Conservation (phyloP, 129 eudicot genomes). For the Tanacetum coccineum region DNA sequence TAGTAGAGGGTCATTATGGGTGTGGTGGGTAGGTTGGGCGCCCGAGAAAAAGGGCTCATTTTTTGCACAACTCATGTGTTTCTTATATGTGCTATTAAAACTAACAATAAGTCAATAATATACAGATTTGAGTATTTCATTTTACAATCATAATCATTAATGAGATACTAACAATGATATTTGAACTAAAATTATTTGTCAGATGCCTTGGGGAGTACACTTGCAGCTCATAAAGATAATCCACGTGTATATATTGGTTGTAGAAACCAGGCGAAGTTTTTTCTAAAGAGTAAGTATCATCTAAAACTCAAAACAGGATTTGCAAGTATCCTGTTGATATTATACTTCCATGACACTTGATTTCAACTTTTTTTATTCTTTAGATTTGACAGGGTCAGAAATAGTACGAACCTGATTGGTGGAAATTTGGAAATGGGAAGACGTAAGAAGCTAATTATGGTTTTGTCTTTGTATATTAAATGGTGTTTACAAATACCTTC, state of each 20-base stretch:
- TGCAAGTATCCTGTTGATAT: background rate
- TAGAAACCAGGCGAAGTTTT: constrained; percentile 98
- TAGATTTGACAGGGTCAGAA: constrained; percentile 51
- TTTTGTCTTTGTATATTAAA: background rate
- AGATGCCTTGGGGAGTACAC: constrained; percentile 77
- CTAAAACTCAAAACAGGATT: background rate
- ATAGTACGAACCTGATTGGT: constrained; percentile 99
- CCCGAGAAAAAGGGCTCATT: too few species aligned
- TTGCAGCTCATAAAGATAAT: constrained; percentile 66
- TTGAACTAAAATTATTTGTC: constrained; percentile 22
- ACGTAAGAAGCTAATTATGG: constrained; percentile 45
- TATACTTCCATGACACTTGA: constrained; percentile 3
- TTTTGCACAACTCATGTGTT: too few species aligned
- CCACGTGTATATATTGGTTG: constrained; percentile 93
- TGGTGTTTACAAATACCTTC: background rate
- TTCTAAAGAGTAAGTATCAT: constrained; percentile 69
- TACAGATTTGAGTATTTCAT: too few species aligned
- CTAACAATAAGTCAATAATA: too few species aligned
- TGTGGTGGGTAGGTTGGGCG: too few species aligned
- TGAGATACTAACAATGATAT: too few species aligned
- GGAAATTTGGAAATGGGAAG: constrained; percentile 98
- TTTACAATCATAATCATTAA: too few species aligned
- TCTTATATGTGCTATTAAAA: too few species aligned
- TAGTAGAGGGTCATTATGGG: too few species aligned
- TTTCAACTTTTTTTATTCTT: background rate